Evolutionary conservation across 306 rosid genomes (phyloP).

Genomic region (Dryas drummondii): DNA sequence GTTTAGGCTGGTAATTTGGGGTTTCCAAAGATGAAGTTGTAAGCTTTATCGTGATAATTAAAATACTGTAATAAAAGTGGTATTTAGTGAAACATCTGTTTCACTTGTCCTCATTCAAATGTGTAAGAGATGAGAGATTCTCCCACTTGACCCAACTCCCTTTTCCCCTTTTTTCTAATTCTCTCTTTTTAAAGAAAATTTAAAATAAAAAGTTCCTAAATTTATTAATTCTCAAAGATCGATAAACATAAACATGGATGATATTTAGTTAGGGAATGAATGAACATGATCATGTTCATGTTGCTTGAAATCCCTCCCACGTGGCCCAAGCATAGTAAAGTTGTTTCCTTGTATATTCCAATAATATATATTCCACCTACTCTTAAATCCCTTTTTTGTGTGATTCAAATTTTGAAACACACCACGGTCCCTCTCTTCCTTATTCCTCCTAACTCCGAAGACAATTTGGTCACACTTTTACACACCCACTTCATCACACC

Average conservation of each 20-base stretch:
- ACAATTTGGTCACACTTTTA: not conserved
- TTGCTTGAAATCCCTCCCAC: constrained; percentile 44
- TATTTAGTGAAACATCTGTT: constrained; percentile 56
- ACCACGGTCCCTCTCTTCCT: constrained; percentile 4
- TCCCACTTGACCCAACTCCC: constrained; percentile 9
- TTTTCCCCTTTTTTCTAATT: not conserved
- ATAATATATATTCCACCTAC: constrained; percentile 28
- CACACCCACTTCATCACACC: not conserved
- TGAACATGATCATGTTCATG: constrained; percentile 18
- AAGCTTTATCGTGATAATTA: constrained; percentile 59
- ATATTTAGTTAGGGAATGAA: constrained; percentile 8
- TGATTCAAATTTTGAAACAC: constrained; percentile 85
- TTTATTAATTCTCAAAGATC: not conserved
- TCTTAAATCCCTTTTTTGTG: constrained; percentile 22
- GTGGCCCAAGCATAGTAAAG: constrained; percentile 53
- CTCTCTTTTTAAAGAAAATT: not conserved
- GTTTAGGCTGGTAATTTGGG: constrained; percentile 60
- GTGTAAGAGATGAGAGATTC: constrained; percentile 67
- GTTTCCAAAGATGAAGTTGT: constrained; percentile 56
- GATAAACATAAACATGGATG: not conserved
- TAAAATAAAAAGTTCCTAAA: not conserved
- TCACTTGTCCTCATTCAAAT: constrained; percentile 74
- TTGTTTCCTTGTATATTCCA: constrained; percentile 33
- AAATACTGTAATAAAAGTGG: constrained; percentile 39
- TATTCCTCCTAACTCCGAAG: constrained; percentile 21